Evolutionary conservation across 345 rosid genomes (phyloP).

Genomic region (Melastoma malabathricum): DNA sequence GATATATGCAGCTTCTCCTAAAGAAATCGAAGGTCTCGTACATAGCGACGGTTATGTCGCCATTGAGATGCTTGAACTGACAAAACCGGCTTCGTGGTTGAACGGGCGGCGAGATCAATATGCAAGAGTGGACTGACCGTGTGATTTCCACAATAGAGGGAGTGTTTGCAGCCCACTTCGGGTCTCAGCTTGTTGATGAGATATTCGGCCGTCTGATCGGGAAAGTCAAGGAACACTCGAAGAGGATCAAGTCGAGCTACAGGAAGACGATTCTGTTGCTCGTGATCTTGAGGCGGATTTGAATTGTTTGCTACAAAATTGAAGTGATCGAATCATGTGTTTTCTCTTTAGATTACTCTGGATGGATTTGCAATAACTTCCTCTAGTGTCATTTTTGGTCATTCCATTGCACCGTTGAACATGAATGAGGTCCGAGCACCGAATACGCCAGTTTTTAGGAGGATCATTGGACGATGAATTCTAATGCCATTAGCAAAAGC

Average conservation of each 20-base stretch:
- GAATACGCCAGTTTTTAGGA: no score
- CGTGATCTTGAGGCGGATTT: slow-evolving; percentile 5
- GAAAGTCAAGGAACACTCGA: slow-evolving; percentile 3
- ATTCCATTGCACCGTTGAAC: no score
- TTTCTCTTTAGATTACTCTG: no score
- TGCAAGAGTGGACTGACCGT: slow-evolving; percentile 9
- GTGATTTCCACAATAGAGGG: slow-evolving; percentile 8
- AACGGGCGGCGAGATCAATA: slow-evolving; percentile 1
- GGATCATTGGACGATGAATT: no score
- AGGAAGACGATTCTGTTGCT: slow-evolving; percentile 4
- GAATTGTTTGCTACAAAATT: not conserved
- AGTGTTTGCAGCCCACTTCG: slow-evolving; percentile 5
- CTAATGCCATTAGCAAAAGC: no score
- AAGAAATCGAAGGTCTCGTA: slow-evolving; percentile 6
- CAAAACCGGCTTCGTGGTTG: slow-evolving; percentile 3
- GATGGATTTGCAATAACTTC: no score
- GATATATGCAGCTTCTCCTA: slow-evolving; percentile 1
- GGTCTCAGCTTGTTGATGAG: slow-evolving; percentile 2
- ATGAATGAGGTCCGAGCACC: no score
- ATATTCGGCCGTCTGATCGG: slow-evolving; percentile 5
- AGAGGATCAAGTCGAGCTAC: slow-evolving; percentile 5
- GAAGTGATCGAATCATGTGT: no score
- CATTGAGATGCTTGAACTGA: slow-evolving; percentile 5
- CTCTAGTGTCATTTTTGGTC: no score
- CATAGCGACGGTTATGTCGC: slow-evolving; percentile 2